Evolutionary conservation across 148 eudicot species (phyloP).

Genomic region (Cornus suecica): DNA sequence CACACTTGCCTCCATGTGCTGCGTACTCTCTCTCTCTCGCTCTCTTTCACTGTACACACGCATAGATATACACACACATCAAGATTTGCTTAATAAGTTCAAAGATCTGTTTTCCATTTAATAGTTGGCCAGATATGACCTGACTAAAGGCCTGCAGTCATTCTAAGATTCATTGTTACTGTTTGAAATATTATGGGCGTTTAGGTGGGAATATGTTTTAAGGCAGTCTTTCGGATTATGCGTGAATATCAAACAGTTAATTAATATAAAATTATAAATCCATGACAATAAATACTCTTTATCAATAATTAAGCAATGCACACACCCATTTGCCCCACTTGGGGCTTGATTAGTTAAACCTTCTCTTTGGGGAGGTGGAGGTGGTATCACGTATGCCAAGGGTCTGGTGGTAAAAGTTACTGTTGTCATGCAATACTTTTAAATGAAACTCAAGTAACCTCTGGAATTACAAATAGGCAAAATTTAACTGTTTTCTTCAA

Average conservation of each 20-base stretch:
- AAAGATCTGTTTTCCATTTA: background rate
- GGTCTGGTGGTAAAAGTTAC: no score
- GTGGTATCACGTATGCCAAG: no score
- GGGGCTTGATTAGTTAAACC: no score
- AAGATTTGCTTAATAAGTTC: background rate
- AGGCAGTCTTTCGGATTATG: background rate
- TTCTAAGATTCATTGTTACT: background rate
- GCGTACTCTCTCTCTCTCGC: slow-evolving; percentile 43
- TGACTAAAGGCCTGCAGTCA: background rate
- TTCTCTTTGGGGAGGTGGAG: no score
- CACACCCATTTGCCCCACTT: no score
- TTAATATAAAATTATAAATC: no score
- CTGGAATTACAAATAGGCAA: background rate
- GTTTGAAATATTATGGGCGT: no score
- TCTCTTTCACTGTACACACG: background rate
- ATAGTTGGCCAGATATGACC: background rate
- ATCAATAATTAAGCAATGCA: no score
- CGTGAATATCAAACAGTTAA: background rate
- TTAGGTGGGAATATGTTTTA: background rate
- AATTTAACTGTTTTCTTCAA: background rate
- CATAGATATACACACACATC: background rate
- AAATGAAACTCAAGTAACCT: background rate
- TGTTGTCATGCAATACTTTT: background rate
- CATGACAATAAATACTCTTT: background rate
- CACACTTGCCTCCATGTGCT: slow-evolving; percentile 85